Evolutionary conservation across 164 flowering plant species (phyloP).

Genomic region (Dillenia turbinata): DNA sequence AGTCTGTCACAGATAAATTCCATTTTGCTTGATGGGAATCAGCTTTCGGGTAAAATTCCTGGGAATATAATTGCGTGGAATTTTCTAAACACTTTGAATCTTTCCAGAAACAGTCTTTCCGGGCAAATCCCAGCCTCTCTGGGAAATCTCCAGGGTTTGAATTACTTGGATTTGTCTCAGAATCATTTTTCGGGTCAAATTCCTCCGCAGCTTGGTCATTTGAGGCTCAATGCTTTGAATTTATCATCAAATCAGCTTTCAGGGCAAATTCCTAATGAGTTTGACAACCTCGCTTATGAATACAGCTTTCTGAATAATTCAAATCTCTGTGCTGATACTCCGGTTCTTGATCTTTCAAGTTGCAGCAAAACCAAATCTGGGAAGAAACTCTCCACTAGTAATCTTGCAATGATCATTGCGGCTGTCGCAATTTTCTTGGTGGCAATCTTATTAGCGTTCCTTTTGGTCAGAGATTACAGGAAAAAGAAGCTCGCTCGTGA

Average conservation of each 20-base stretch:
- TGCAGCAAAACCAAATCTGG: constrained; percentile 15
- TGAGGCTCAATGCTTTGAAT: constrained; percentile 44
- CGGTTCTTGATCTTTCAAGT: constrained; percentile 18
- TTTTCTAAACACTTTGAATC: constrained; percentile 34
- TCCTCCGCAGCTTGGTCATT: constrained; percentile 40
- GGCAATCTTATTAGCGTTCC: constrained; percentile 13
- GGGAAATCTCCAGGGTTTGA: constrained; percentile 39
- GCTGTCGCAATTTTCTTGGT: constrained; percentile 15
- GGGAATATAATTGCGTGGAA: constrained; percentile 46
- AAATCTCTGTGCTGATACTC: constrained; percentile 40
- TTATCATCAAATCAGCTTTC: constrained; percentile 61
- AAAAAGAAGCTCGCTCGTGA: constrained; percentile 27
- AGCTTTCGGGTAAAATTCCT: constrained; percentile 62
- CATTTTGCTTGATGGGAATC: constrained; percentile 54
- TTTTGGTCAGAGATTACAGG: constrained; percentile 25
- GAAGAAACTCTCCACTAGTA: constrained; percentile 19
- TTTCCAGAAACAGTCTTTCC: constrained; percentile 49
- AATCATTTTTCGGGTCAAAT: constrained; percentile 69
- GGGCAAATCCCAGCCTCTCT: constrained; percentile 54
- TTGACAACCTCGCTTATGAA: constrained; percentile 46
- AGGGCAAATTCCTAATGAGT: constrained; percentile 53
- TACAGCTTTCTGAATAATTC: constrained; percentile 68
- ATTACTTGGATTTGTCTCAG: constrained; percentile 48
- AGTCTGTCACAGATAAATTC: constrained; percentile 26
- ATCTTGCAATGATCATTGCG: constrained; percentile 29